Conservation (phyloP, 192 early-diverging fungal genomes). For the Entomortierella lignicola region DNA sequence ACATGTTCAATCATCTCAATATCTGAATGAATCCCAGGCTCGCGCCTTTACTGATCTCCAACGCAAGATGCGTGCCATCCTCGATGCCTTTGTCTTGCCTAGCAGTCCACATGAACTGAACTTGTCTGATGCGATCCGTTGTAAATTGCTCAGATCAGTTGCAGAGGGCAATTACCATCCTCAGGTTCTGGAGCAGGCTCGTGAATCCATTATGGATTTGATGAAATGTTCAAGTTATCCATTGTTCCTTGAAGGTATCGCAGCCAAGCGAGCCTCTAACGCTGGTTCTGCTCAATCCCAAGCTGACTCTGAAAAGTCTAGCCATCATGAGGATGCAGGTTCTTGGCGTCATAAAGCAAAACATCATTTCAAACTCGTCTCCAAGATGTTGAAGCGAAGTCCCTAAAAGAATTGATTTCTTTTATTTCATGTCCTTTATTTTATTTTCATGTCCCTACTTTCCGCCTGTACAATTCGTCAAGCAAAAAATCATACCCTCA, state of each 20-base stretch:
- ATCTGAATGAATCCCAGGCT: constrained; percentile 34
- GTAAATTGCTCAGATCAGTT: constrained; percentile 29
- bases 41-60: constrained; percentile 46
- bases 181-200: constrained; percentile 40
- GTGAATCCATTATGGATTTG: constrained; percentile 51
- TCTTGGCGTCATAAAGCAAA: constrained; percentile 50
- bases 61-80: constrained; percentile 47
- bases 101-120: constrained; percentile 54
- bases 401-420: no score
- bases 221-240: constrained; percentile 56
- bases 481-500: no score
- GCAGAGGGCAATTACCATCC: constrained; percentile 45
- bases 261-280: constrained; percentile 41
- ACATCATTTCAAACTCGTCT: constrained; percentile 48
- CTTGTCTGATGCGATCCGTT: constrained; percentile 46
- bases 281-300: constrained; percentile 34
- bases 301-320: constrained; percentile 27
- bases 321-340: constrained; percentile 11
- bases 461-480: no score
- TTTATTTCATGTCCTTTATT: no score
- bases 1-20: constrained; percentile 17
- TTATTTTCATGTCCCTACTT: constrained; percentile 1
- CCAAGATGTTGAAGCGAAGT: constrained; percentile 51
- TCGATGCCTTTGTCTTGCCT: constrained; percentile 51
- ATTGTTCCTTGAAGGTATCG: constrained; percentile 42